Conservation (phyloP, 2,329 filamentous ascomycete species). For the Colletotrichum salicis region DNA sequence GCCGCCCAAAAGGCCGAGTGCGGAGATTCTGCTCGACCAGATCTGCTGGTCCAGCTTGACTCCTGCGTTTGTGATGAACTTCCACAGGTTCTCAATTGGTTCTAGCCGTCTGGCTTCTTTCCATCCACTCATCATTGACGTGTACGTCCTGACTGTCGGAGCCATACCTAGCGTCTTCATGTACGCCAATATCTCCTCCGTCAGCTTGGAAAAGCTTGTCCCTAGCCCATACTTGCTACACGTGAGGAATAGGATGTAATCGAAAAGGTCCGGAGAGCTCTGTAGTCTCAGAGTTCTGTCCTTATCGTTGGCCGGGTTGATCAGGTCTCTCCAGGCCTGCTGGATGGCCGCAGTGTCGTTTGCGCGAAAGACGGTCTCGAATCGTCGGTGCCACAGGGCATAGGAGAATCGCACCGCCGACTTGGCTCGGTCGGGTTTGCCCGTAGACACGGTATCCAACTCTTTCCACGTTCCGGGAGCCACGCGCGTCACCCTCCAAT, state of each 20-base stretch:
- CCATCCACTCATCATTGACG: constrained; percentile 78
- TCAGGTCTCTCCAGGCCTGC: constrained; percentile 46
- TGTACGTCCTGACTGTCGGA: constrained; percentile 75
- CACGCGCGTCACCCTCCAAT: constrained; percentile 27
- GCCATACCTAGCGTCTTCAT: constrained; percentile 61
- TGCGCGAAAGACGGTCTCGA: constrained; percentile 21
- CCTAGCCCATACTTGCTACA: constrained; percentile 40
- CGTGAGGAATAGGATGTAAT: constrained; percentile 54
- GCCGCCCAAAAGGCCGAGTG: constrained; percentile 67
- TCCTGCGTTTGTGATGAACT: constrained; percentile 66
- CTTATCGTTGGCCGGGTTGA: constrained; percentile 39
- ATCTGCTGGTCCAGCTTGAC: constrained; percentile 70
- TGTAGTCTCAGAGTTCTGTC: constrained; percentile 43
- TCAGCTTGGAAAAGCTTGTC: constrained; percentile 14
- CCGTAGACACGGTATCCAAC: not conserved
- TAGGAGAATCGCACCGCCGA: constrained; percentile 21
- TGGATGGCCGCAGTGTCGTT: constrained; percentile 11
- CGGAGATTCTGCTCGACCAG: constrained; percentile 78
- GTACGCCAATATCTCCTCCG: constrained; percentile 47
- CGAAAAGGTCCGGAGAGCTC: constrained; percentile 48
- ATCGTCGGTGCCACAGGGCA: constrained; percentile 30
- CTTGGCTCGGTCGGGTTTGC: not conserved
- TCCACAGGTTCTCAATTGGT: constrained; percentile 76
- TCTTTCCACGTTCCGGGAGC: constrained; percentile 14
- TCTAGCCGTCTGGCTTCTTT: constrained; percentile 66